Conservation (phyloP, 2,329 filamentous ascomycete species). For the Xylaria sp. region DNA sequence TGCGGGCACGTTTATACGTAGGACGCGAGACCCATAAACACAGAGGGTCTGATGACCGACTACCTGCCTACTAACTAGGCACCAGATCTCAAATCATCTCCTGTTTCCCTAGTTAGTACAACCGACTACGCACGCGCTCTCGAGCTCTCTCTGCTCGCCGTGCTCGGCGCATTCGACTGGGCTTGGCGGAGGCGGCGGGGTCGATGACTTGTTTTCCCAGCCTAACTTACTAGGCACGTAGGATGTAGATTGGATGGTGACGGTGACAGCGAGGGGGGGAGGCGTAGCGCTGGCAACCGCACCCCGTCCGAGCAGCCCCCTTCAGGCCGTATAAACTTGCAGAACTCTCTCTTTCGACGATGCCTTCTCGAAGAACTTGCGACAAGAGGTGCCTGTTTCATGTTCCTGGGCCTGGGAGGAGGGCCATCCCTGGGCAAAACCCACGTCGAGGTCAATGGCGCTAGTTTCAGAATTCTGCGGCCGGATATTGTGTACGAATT, state of each 20-base stretch:
- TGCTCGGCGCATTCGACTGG: background rate
- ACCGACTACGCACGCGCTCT: background rate
- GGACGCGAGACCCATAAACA: background rate
- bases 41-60: background rate
- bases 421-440: conserved; percentile 15
- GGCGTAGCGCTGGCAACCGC: background rate
- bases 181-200: background rate
- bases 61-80: background rate
- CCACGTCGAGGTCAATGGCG: conserved; percentile 22
- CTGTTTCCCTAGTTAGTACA: too few relatives aligned
- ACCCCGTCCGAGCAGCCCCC: background rate
- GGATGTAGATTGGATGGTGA: background rate
- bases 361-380: conserved; percentile 36
- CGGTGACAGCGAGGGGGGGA: background rate
- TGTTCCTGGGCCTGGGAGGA: conserved; percentile 30
- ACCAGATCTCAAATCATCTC: background rate
- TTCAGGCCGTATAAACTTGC: background rate
- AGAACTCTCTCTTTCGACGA: conserved; percentile 18
- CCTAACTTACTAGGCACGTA: too few relatives aligned
- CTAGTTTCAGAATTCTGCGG: conserved; percentile 29
- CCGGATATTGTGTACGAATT: conserved; percentile 3
- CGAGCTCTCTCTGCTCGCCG: too few relatives aligned
- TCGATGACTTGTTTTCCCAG: background rate
- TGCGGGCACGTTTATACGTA: background rate
- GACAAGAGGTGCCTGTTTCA: conserved; percentile 35